Percentiles rank a stretch among this genome's conserved stretches.
Evolutionary conservation across 208 protist species (phyloP).

Genomic region (Eutreptiella sp.): DNA sequence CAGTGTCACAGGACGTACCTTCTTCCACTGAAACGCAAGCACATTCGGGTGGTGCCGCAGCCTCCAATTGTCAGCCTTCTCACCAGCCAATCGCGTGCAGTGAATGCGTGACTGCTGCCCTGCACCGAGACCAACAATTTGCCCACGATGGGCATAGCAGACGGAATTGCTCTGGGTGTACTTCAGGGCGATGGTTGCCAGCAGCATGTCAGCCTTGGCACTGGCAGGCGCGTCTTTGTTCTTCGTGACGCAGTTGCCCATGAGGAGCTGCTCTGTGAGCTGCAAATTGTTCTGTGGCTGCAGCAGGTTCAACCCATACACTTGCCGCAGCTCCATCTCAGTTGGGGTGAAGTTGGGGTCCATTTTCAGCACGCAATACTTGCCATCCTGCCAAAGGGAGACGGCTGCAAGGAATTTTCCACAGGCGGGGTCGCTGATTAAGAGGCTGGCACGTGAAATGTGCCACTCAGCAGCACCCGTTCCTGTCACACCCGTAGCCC

Average conservation of each 20-base stretch:
- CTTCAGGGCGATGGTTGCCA: conserved; percentile 55
- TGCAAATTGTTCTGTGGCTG: conserved; percentile 38
- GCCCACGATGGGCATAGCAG: conserved; percentile 47
- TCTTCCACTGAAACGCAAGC: conserved; percentile 45
- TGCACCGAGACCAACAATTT: conserved; percentile 56
- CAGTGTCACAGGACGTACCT: not conserved
- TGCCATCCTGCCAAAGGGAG: too few relatives aligned
- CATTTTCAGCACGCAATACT: conserved; percentile 46
- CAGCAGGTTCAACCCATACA: conserved; percentile 36
- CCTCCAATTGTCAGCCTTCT: conserved; percentile 54
- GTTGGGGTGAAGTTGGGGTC: conserved; percentile 44
- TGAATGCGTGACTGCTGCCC: conserved; percentile 59
- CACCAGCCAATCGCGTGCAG: conserved; percentile 53
- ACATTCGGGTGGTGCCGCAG: conserved; percentile 55
- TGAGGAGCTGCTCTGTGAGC: conserved; percentile 26
- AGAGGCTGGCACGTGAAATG: too few relatives aligned
- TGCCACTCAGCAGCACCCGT: too few relatives aligned
- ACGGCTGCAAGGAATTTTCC: too few relatives aligned
- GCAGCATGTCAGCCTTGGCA: conserved; percentile 42
- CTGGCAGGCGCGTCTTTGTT: conserved; percentile 37
- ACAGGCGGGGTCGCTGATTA: too few relatives aligned
- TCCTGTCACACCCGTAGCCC: too few relatives aligned
- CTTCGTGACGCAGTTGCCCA: conserved; percentile 37
- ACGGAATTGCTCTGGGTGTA: conserved; percentile 63
- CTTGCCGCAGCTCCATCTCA: conserved; percentile 28